Base-by-base conservation (phyloP, 495 filamentous ascomycete genomes). In the Viridothelium virens region DNA sequence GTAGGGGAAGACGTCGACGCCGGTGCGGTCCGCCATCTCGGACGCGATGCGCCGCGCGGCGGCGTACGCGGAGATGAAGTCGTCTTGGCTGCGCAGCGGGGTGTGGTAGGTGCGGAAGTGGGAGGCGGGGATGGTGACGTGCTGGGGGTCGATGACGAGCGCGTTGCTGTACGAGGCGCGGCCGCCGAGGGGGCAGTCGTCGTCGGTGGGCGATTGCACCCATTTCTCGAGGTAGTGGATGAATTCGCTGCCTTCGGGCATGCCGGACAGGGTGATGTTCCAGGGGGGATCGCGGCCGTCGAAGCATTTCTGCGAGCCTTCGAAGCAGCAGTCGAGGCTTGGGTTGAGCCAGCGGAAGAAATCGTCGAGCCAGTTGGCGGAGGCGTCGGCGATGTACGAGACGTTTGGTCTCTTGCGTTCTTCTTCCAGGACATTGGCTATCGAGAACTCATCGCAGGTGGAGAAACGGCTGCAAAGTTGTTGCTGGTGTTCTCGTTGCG, bases 281-380 rank as follows among this genome's bases (percentile, higher is more conserved):
- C 92, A 97, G 0, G 85, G 76, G 2, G 91, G 90, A 36, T 85
- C 72, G 7, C 92, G 86, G 64, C 85, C 80, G 38, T 82, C 82
- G 71, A 98, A 96, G 77, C 94, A 98, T 5, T 86, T 76, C 70
- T 86, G 83, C 25, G 79, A 76, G 53, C 79, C 80, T 67, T 88
- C 77, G 63, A 82, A 77, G 71, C 95, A 97, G 78, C 95, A 97
- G 56, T 83, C 79, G 64, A 92, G 87, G 14, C 81, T 79, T 0
- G 95, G 95, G 70, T 97, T 94, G 14, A 97, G 80, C 95, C 95
- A 98, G 68, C 89, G 85, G 77, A 97, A 90, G 76, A 90, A 96
- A 72, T 98, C 94, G 74, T 98, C 94, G 38, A 98, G 81, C 94
- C 94, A 98, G 74, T 90, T 96, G 25, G 94, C 94, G 4, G 92